A percentile compares a stretch with the other conserved stretches of the same genome.
These are phyloP conservation scores for Coemansia sp. DNA, from an alignment of 192 early-diverging fungal genomes.

Conservation along the genomic window DNA sequence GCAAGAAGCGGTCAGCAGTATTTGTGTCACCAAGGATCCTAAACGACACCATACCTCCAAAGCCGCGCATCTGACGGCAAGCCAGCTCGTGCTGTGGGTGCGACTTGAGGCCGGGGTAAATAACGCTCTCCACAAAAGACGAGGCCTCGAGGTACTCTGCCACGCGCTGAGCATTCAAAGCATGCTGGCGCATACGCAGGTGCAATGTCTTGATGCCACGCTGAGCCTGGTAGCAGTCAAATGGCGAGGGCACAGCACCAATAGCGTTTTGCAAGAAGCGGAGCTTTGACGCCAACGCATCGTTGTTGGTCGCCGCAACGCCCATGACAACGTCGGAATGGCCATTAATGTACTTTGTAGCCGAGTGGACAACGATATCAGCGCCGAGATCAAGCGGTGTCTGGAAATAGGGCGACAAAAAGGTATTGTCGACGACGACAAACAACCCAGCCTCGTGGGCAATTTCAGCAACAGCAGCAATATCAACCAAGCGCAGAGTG, in stretches of 20 bases:
- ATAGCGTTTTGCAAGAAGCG: conserved; percentile 97
- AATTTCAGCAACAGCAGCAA: conserved; percentile 64
- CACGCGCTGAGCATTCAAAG: conserved; percentile 77
- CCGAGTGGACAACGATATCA: conserved; percentile 97
- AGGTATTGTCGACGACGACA: conserved; percentile 85
- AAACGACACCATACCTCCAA: conserved; percentile 97
- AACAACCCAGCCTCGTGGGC: conserved; percentile 65
- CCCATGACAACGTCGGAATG: conserved; percentile 99
- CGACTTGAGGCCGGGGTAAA: conserved; percentile 88
- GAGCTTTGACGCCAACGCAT: conserved; percentile 71
- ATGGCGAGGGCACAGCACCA: conserved; percentile 92
- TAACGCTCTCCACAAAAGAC: conserved; percentile 77
- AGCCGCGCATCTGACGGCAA: conserved; percentile 83
- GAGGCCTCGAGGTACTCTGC: conserved; percentile 76
- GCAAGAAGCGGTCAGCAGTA: conserved; percentile 83
- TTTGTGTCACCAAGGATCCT: conserved; percentile 79
- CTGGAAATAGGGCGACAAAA: conserved; percentile 87
- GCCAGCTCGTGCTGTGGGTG: conserved; percentile 95
- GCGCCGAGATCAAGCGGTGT: conserved; percentile 88
- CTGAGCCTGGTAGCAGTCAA: conserved; percentile 95
- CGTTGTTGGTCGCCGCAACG: conserved; percentile 79
- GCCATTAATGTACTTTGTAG: conserved; percentile 98
- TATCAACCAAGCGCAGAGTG: conserved; percentile 80
- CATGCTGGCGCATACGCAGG: conserved; percentile 91
- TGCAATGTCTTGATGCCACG: conserved; percentile 95